Conservation (phyloP, 148 eudicot species). For the Cornus suecica region DNA sequence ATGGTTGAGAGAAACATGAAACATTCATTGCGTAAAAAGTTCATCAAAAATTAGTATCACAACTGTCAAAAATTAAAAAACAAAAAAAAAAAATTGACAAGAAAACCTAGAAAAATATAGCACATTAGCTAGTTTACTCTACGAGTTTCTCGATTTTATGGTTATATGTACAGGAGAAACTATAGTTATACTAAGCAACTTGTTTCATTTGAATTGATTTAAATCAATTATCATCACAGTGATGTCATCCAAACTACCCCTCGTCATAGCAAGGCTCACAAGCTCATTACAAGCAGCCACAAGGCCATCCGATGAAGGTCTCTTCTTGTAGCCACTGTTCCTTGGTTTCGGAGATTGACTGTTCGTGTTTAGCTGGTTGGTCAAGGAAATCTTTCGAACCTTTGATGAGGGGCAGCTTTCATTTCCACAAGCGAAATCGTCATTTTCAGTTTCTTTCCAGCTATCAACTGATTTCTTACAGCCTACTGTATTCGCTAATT, state of each 20-base stretch:
- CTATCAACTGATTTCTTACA: constrained; percentile 20
- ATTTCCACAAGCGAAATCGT: constrained; percentile 4
- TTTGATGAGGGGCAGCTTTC: constrained; percentile 21
- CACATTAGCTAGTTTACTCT: background rate
- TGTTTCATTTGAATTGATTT: constrained; percentile 32
- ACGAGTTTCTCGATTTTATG: background rate
- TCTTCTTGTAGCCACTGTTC: constrained; percentile 15
- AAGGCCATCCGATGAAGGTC: constrained; percentile 32
- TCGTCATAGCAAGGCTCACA: constrained; percentile 59
- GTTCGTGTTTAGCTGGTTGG: constrained; percentile 29
- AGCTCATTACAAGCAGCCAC: constrained; percentile 76
- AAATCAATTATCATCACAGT: constrained; percentile 86
- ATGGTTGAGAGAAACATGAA: no score
- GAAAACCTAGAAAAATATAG: background rate
- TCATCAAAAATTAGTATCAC: no score
- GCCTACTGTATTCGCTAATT: background rate
- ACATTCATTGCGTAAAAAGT: no score
- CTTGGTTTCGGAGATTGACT: constrained; percentile 34
- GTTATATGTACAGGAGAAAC: background rate
- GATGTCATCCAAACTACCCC: constrained; percentile 87
- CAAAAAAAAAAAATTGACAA: background rate
- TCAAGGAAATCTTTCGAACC: constrained; percentile 30
- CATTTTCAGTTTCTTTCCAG: background rate
- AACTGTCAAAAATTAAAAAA: no score
- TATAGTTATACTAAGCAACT: background rate